A percentile compares a stretch with the other conserved stretches of the same genome.
Conservation (phyloP, 1,139 yeast genomes). For the Magnusiomyces paraingens region DNA sequence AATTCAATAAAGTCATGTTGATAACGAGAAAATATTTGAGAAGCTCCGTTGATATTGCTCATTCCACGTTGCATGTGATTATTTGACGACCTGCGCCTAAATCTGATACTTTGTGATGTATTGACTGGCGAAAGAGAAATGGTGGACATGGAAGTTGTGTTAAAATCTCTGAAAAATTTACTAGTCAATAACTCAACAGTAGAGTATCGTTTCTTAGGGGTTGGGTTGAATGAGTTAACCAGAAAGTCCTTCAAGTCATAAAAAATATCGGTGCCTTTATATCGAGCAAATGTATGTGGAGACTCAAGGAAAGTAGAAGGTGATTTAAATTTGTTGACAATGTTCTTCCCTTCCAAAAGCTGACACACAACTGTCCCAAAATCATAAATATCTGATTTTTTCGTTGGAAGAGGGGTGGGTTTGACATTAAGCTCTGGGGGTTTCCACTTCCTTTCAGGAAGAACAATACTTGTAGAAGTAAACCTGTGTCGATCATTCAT, state of each 20-base stretch:
- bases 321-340: slow-evolving; percentile 22
- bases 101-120: slow-evolving; percentile 6
- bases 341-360: slow-evolving; percentile 58
- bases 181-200: slow-evolving; percentile 58
- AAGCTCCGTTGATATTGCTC: slow-evolving; percentile 6
- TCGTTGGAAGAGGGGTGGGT: slow-evolving; percentile 41
- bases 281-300: not conserved
- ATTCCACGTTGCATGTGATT: slow-evolving; percentile 1
- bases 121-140: not conserved
- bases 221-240: slow-evolving; percentile 53
- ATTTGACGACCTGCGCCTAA: slow-evolving; percentile 14
- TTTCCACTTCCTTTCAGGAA: slow-evolving; percentile 45
- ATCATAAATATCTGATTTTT: slow-evolving; percentile 91
- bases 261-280: slow-evolving; percentile 38
- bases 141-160: not conserved
- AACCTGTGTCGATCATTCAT: slow-evolving; percentile 42
- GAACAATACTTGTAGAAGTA: slow-evolving; percentile 29
- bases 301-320: not conserved
- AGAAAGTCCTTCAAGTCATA: slow-evolving; percentile 58
- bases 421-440: slow-evolving; percentile 63
- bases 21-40: slow-evolving; percentile 46
- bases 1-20: slow-evolving; percentile 89
- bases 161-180: slow-evolving; percentile 10
- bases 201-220: slow-evolving; percentile 67
- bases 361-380: slow-evolving; percentile 74